Evolutionary conservation across 2,329 filamentous ascomycete genomes (phyloP).

Genomic region (Graphilbum sp.): DNA sequence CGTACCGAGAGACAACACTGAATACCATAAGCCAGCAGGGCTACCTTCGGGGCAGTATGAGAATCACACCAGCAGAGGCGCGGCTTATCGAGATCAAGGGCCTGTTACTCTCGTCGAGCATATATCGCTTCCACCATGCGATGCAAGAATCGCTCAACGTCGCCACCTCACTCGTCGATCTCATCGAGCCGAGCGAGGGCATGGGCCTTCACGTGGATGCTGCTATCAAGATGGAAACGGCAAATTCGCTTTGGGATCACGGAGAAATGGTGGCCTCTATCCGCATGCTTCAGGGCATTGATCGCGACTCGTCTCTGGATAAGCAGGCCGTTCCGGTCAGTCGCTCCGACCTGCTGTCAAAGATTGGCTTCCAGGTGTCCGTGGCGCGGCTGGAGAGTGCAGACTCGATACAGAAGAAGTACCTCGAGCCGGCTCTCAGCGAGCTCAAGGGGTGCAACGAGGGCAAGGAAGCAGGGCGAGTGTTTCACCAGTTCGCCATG

Average conservation of each 20-base stretch:
- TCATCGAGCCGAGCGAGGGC: conserved; percentile 52
- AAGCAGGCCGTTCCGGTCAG: conserved; percentile 51
- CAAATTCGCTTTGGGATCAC: conserved; percentile 86
- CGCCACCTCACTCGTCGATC: conserved; percentile 64
- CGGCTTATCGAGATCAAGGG: conserved; percentile 59
- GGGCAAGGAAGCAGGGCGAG: conserved; percentile 63
- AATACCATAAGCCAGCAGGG: conserved; percentile 59
- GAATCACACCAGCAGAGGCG: conserved; percentile 44
- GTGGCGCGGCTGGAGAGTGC: conserved; percentile 83
- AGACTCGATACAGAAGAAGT: conserved; percentile 73
- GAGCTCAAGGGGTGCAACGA: conserved; percentile 55
- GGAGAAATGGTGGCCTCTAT: conserved; percentile 84
- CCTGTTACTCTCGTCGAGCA: conserved; percentile 57
- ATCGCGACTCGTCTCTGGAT: not conserved
- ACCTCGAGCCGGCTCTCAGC: conserved; percentile 68
- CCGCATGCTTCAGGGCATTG: conserved; percentile 62
- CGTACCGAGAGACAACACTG: conserved; percentile 67
- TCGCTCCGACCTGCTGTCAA: conserved; percentile 65
- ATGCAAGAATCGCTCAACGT: conserved; percentile 77
- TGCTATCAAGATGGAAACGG: conserved; percentile 64
- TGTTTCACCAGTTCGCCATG: conserved; percentile 85
- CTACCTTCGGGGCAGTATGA: conserved; percentile 43
- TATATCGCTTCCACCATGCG: conserved; percentile 66
- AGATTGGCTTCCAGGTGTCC: conserved; percentile 75
- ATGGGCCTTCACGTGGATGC: conserved; percentile 65